Evolutionary conservation across 305 asterid genomes (phyloP), one percentile per base, ranked within the genome.

Genomic region (Euphrasia arctica): DNA sequence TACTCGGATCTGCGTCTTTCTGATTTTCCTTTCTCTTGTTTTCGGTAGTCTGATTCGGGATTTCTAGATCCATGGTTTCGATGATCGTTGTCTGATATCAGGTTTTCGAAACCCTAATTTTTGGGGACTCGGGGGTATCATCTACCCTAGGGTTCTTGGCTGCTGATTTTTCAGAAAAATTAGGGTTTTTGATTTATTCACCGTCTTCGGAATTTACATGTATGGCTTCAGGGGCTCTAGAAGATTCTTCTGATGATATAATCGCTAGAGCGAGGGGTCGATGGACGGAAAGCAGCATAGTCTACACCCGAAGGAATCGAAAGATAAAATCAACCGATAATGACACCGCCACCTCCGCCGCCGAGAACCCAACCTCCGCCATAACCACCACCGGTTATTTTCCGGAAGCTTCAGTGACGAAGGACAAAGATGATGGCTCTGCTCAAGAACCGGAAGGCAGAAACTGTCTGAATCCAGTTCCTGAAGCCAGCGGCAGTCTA

Each of bases 151-250:
- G 85, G 71, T 76, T 75, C 67, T 80, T 63, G 57, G 13, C 73
- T 70, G 76, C 69, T 62, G 77, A 13, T 61, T 49, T 45, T 51
- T 36, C 57, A 14, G 11, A 63, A 75, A 75, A 58, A 68, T 72
- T 58, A 43, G 80, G 80, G 72, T 18, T 70, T 74, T 28, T 14
- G 3, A 18, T 56, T 4, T 12, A n/a, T 48, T 48, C 14, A 9
- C 7, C 18, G 5, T 14, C 27, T 55, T 55, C 54, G 63, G 41
- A 58, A 39, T 3, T 74, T 76, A 73, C 77, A 75, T 79, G 84
- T 79, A 87, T 87, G 95, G 95, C 66, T 58, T 12, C 57, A 54
- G 80, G 78, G 95, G 95, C 66, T 58, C 13, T 60, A 54, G 81
- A 77, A 74, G 69, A 66, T 66, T 67, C 63, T 45, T 34, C 2